These are phyloP conservation scores for Candida labiduridarum DNA, from an alignment of 1,139 yeast species.

Conservation along the genomic window DNA sequence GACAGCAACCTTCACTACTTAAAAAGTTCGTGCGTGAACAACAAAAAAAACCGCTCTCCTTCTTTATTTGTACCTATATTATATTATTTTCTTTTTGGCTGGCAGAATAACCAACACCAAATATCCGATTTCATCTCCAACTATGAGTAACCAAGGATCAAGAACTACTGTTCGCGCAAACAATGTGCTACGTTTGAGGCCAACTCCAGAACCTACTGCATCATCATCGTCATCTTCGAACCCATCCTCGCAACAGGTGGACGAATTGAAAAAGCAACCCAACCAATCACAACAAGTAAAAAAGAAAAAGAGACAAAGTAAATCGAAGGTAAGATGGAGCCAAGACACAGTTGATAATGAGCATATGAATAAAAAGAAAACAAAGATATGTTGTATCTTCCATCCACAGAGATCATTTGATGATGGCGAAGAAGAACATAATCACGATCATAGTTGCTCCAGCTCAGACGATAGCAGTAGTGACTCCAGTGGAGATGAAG, in stretches of 20 bases:
- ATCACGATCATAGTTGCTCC: slow-evolving; percentile 30
- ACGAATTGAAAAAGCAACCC: neutral
- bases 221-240: neutral
- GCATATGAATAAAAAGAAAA: slow-evolving; percentile 79
- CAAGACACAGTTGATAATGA: slow-evolving; percentile 90
- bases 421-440: slow-evolving; percentile 28
- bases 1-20: too few relatives aligned
- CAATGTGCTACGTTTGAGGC: slow-evolving; percentile 8
- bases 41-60: too few relatives aligned
- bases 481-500: slow-evolving; percentile 38
- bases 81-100: neutral
- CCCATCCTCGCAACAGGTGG: neutral
- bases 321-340: slow-evolving; percentile 73
- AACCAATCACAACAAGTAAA: slow-evolving; percentile 2
- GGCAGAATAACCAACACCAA: neutral
- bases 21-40: too few relatives aligned
- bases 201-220: slow-evolving; percentile 7
- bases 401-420: slow-evolving; percentile 81
- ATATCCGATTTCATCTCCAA: neutral
- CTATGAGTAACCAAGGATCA: slow-evolving; percentile 4
- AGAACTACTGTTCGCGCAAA: slow-evolving; percentile 6
- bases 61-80: too few relatives aligned
- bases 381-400: slow-evolving; percentile 94
- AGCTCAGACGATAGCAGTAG: slow-evolving; percentile 30
- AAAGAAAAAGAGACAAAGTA: slow-evolving; percentile 27